Base-by-base conservation (phyloP, 805 yeast species). In the Candida andamanensis region DNA sequence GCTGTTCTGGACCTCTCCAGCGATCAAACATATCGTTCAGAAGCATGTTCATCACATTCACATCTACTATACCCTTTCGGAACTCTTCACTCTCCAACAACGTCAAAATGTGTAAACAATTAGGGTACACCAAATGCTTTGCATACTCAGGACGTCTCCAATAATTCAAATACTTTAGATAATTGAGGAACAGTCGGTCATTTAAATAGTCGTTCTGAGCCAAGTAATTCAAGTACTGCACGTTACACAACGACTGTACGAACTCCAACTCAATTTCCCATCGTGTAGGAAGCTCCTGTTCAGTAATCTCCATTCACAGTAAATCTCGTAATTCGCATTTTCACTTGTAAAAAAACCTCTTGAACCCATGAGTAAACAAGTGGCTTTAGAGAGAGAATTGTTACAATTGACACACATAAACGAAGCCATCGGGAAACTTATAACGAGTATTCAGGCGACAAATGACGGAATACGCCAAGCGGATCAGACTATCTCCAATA, bases 211-310 rank as follows among this genome's bases (percentile, higher is more conserved):
- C 78, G 44, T 79, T 83, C 56, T 89, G 96, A 2, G 96, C 95
- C 16, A 90, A 66, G 48, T 77, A 87, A 42, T 85, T 80, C 35
- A 90, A 69, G 51, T 89, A 90, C 54, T 82, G 95, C 27, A 90
- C 78, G 55, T 90, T 92, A 2, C 95, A 85, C 20, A 90, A 67
- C 11, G 95, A 80, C 58, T 90, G 97, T 3, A 90, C 94, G 58
- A 90, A 90, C 74, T 84, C 97, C n/a, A 85, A 67, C 46, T 85
- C 95, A 15, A 85, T 76, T 49, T 85, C 95, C 85, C 90, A 85
- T 36, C 95, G 56, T 4, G 83, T 72, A n/a, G 90, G 87, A n/a
- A 75, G 62, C 17, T 50, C 44, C 15, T 42, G 43, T 6, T 44
- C 42, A 21, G 46, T 37, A 13, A 34, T 33, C 15, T 17, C 10